Conservation (phyloP, 2,329 filamentous ascomycete genomes). For the Aspergillus uvarum region DNA sequence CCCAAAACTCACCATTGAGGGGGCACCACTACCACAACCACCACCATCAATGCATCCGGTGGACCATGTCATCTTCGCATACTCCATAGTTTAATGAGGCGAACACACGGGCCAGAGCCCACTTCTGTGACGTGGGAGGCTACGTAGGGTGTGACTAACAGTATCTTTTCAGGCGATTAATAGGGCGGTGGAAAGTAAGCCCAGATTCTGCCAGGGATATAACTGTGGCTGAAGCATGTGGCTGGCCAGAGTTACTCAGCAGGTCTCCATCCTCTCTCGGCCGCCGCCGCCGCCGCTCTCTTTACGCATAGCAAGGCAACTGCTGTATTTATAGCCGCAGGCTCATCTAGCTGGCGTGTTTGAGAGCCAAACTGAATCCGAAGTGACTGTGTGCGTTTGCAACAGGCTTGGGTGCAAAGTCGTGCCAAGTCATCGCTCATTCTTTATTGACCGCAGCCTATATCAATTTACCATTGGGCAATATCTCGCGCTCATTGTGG, state of each 20-base stretch:
- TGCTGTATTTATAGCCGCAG: background rate
- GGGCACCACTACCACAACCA: background rate
- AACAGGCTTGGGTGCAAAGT: background rate
- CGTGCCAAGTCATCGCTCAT: background rate
- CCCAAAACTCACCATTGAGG: background rate
- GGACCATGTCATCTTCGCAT: background rate
- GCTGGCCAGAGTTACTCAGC: background rate
- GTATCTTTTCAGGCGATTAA: background rate
- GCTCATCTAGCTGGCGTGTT: background rate
- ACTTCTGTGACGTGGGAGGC: conserved; percentile 16
- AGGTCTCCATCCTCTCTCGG: background rate
- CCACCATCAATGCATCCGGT: background rate
- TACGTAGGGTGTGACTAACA: conserved; percentile 15
- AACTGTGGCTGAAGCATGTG: background rate
- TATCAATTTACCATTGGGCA: background rate
- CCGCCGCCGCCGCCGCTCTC: background rate
- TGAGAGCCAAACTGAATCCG: background rate
- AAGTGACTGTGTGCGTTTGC: background rate
- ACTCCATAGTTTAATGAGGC: background rate
- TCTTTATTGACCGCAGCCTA: background rate
- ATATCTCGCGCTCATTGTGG: background rate
- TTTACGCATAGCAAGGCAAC: background rate
- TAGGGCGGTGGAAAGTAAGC: conserved; percentile 7
- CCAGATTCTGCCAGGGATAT: conserved; percentile 1
- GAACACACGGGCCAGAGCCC: conserved; percentile 1